A percentile compares a stretch with the other conserved stretches of the same genome.
These are phyloP conservation scores for Stevia rebaudiana DNA, from an alignment of 140 eudicot species.

Conservation along the genomic window DNA sequence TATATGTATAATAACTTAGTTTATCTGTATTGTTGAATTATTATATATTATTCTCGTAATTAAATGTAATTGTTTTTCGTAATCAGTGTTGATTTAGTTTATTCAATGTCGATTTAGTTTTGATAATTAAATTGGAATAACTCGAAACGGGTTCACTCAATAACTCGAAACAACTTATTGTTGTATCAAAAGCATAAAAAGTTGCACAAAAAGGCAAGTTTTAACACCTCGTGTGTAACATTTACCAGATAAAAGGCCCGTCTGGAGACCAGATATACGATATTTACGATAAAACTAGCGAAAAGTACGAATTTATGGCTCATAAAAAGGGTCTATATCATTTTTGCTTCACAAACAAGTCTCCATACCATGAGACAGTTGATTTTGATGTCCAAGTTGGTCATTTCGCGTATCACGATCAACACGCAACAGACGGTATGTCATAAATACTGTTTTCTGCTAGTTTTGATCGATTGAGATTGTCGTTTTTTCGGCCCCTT, in stretches of 20 bases:
- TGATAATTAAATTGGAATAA: too few relatives aligned
- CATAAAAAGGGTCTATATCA: constrained; percentile 54
- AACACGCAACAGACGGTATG: constrained; percentile 88
- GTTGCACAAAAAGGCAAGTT: neutral
- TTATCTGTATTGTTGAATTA: too few relatives aligned
- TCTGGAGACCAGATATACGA: constrained; percentile 58
- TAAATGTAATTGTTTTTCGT: too few relatives aligned
- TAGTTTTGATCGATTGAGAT: neutral
- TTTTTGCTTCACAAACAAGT: constrained; percentile 79
- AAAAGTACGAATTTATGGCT: constrained; percentile 74
- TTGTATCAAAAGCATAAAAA: neutral
- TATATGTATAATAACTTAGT: too few relatives aligned
- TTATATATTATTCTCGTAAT: too few relatives aligned
- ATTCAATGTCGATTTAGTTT: too few relatives aligned
- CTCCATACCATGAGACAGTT: constrained; percentile 83
- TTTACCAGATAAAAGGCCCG: constrained; percentile 75
- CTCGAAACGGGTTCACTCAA: too few relatives aligned
- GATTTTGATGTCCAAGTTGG: constrained; percentile 82
- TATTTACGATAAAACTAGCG: constrained; percentile 54
- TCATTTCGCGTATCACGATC: constrained; percentile 61
- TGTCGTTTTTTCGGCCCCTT: neutral
- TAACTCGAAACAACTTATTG: neutral
- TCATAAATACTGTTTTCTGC: neutral
- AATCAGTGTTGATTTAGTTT: too few relatives aligned
- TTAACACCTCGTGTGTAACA: constrained; percentile 1